phyloP scores from a whole-genome alignment of 306 rosid species.

The Vigna nakashimae region DNA sequence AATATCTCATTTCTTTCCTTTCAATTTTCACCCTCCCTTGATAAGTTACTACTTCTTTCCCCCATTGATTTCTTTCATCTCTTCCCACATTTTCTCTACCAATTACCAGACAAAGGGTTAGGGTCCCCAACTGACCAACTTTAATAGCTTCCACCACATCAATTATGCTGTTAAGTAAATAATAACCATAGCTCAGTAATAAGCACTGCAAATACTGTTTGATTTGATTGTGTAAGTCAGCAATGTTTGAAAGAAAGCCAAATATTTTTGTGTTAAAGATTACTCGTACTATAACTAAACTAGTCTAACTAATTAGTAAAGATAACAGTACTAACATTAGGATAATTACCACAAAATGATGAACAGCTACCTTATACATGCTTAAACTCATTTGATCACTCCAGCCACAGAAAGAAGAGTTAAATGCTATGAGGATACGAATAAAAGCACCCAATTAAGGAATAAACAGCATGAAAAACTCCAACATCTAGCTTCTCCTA shows the following conservation, averaged over 20 bases:
- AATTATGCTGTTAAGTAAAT: background rate
- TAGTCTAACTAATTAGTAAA: conserved; percentile 40
- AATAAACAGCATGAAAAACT: conserved; percentile 10
- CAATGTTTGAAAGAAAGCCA: conserved; percentile 47
- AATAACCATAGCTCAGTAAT: background rate
- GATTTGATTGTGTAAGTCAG: background rate
- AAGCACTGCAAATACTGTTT: background rate
- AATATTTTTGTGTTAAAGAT: conserved; percentile 40
- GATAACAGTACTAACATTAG: conserved; percentile 51
- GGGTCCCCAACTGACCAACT: background rate
- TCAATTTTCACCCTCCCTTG: no score
- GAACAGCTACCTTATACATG: conserved; percentile 44
- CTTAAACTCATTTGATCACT: conserved; percentile 44
- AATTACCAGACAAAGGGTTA: background rate
- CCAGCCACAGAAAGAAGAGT: conserved; percentile 28
- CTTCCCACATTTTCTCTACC: no score
- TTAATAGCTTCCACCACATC: background rate
- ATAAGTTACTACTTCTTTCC: no score
- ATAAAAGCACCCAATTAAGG: conserved; percentile 34
- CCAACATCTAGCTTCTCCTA: conserved; percentile 56
- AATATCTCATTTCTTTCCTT: no score
- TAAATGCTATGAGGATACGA: conserved; percentile 33
- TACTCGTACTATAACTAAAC: conserved; percentile 49
- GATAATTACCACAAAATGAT: conserved; percentile 47
- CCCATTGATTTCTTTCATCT: no score